These are phyloP conservation scores for Colletotrichum higginsianum DNA, from an alignment of 2,329 filamentous ascomycete genomes.

Conservation along the genomic window DNA sequence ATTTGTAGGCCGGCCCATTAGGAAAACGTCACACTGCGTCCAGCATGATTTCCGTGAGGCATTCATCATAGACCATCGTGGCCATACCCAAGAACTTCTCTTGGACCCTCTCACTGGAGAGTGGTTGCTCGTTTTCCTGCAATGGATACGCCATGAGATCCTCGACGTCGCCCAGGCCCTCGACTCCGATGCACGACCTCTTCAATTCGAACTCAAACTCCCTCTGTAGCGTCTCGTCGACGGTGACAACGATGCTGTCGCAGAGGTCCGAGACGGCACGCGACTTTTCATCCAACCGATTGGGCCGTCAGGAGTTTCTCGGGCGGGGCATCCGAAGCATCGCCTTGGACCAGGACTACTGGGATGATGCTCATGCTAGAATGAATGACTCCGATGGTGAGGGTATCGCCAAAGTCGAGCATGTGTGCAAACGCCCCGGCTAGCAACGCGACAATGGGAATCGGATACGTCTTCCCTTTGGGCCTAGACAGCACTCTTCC, in stretches of 20 bases:
- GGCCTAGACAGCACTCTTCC: slow-evolving; percentile 52
- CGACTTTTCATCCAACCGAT: slow-evolving; percentile 49
- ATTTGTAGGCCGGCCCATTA: not conserved
- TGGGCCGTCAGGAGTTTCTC: slow-evolving; percentile 31
- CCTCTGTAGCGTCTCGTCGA: slow-evolving; percentile 35
- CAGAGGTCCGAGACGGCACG: slow-evolving; percentile 47
- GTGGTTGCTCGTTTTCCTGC: slow-evolving; percentile 46
- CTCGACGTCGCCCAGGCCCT: slow-evolving; percentile 40
- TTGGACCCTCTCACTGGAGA: slow-evolving; percentile 44
- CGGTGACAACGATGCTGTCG: slow-evolving; percentile 43
- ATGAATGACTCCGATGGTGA: slow-evolving; percentile 57
- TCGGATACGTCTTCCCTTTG: slow-evolving; percentile 50
- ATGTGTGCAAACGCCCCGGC: slow-evolving; percentile 60
- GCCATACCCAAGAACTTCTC: slow-evolving; percentile 46
- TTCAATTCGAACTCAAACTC: slow-evolving; percentile 4
- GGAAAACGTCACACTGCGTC: not conserved
- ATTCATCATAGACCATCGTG: slow-evolving; percentile 35
- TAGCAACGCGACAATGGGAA: slow-evolving; percentile 57
- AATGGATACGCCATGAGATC: slow-evolving; percentile 43
- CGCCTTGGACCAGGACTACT: slow-evolving; percentile 49
- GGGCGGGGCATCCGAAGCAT: slow-evolving; percentile 18
- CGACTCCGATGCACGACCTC: slow-evolving; percentile 38
- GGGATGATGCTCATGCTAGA: slow-evolving; percentile 57
- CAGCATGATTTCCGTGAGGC: not conserved
- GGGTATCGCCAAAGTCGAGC: slow-evolving; percentile 62